These are phyloP conservation scores for Dothideomycetes sp. DNA, from an alignment of 2,329 filamentous ascomycete genomes.

Conservation along the genomic window DNA sequence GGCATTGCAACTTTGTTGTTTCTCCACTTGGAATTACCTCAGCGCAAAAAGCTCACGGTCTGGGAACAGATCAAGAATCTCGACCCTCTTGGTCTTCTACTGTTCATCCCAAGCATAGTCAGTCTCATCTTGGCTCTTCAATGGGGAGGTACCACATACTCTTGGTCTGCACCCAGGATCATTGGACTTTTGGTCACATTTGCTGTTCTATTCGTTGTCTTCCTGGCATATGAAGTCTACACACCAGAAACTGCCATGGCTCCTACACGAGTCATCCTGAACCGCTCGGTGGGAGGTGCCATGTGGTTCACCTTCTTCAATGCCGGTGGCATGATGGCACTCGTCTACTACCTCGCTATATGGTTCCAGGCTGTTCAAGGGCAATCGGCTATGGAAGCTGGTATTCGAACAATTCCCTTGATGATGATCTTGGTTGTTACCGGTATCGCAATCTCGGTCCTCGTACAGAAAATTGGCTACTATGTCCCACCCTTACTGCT, in stretches of 20 bases:
- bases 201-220: slow-evolving; percentile 32
- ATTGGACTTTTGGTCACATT: slow-evolving; percentile 39
- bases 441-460: slow-evolving; percentile 31
- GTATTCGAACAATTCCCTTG: slow-evolving; percentile 40
- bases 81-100: slow-evolving; percentile 37
- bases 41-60: background rate
- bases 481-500: slow-evolving; percentile 41
- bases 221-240: slow-evolving; percentile 35
- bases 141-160: slow-evolving; percentile 41
- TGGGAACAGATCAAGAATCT: slow-evolving; percentile 34
- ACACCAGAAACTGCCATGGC: slow-evolving; percentile 38
- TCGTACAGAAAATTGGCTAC: slow-evolving; percentile 37
- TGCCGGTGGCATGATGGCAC: slow-evolving; percentile 35
- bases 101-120: slow-evolving; percentile 40
- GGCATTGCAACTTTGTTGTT: slow-evolving; percentile 13
- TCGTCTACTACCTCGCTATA: slow-evolving; percentile 38
- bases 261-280: slow-evolving; percentile 37
- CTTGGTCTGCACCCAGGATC: slow-evolving; percentile 36
- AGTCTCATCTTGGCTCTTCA: slow-evolving; percentile 42
- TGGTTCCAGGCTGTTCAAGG: slow-evolving; percentile 45
- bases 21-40: slow-evolving; percentile 3
- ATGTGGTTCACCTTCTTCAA: slow-evolving; percentile 34
- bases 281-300: slow-evolving; percentile 34
- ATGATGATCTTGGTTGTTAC: slow-evolving; percentile 38
- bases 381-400: slow-evolving; percentile 36